These are phyloP conservation scores for Cyclostephanos tholiformis DNA, from an alignment of 108 stramenopile species.

Conservation along the genomic window DNA sequence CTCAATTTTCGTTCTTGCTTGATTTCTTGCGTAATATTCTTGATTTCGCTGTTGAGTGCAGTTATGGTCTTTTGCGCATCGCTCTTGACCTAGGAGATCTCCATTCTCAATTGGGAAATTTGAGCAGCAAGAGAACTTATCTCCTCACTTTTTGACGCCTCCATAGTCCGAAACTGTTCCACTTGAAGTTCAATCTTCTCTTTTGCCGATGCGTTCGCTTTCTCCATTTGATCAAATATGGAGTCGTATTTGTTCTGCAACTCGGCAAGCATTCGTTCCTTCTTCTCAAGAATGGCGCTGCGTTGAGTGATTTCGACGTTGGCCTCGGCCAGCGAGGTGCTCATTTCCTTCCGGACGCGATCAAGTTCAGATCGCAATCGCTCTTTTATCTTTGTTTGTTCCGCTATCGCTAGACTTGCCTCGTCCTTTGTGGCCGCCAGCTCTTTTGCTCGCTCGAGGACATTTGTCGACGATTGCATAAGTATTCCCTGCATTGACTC, in stretches of 20 bases:
- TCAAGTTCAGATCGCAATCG: too few relatives aligned
- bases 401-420: too few relatives aligned
- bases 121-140: background rate
- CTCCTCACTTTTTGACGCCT: constrained; percentile 8
- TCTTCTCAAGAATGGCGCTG: constrained; percentile 20
- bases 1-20: too few relatives aligned
- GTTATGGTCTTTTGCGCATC: constrained; percentile 14
- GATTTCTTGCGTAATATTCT: constrained; percentile 15
- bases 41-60: constrained; percentile 22
- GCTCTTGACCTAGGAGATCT: background rate
- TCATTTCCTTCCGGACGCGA: too few relatives aligned
- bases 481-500: too few relatives aligned
- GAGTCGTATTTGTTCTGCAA: constrained; percentile 24
- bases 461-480: too few relatives aligned
- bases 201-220: constrained; percentile 11
- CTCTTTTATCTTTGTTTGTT: too few relatives aligned
- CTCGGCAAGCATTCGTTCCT: constrained; percentile 35
- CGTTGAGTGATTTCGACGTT: constrained; percentile 32
- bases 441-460: too few relatives aligned
- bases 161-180: constrained; percentile 1
- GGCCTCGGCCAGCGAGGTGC: constrained; percentile 27
- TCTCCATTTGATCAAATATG: constrained; percentile 19
- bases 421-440: too few relatives aligned
- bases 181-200: constrained; percentile 10
- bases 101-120: constrained; percentile 22